Evolutionary conservation across 129 eudicot species (phyloP).

Genomic region (Centella asiatica): DNA sequence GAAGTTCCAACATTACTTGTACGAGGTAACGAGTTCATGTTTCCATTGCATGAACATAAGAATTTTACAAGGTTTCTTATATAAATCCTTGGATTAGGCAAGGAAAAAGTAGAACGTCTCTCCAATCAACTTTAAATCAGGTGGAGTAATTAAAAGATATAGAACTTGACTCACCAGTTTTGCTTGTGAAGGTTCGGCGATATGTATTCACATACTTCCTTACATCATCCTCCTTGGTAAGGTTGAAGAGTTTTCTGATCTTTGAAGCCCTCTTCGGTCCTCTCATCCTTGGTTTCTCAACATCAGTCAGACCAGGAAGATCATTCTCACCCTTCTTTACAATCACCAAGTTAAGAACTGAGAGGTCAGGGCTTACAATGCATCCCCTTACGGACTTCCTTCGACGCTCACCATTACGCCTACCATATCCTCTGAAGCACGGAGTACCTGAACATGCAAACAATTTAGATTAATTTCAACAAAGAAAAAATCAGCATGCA

Average conservation of each 20-base stretch:
- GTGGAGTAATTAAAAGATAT: background rate
- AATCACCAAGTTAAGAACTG: constrained; percentile 67
- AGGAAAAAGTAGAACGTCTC: too few species aligned
- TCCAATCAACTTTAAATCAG: too few species aligned
- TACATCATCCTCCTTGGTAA: constrained; percentile 76
- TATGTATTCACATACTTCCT: constrained; percentile 87
- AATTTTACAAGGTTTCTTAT: too few species aligned
- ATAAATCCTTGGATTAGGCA: too few species aligned
- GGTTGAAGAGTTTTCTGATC: constrained; percentile 77
- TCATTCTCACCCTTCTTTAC: constrained; percentile 85
- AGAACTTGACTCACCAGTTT: constrained; percentile 35
- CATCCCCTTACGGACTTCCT: constrained; percentile 89
- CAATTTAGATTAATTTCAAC: background rate
- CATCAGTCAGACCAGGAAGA: constrained; percentile 74
- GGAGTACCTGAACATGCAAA: constrained; percentile 45
- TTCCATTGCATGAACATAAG: too few species aligned
- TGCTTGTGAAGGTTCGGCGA: constrained; percentile 63
- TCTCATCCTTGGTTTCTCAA: constrained; percentile 89
- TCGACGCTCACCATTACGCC: constrained; percentile 78
- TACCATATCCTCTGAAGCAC: constrained; percentile 73
- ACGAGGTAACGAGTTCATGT: too few species aligned
- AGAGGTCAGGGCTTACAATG: constrained; percentile 77
- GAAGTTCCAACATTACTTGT: too few species aligned
- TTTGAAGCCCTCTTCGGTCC: constrained; percentile 88
- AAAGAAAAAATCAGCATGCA: background rate